Evolutionary conservation across 2,329 filamentous ascomycete genomes (phyloP).

Genomic region (Sphaerulina musiva): DNA sequence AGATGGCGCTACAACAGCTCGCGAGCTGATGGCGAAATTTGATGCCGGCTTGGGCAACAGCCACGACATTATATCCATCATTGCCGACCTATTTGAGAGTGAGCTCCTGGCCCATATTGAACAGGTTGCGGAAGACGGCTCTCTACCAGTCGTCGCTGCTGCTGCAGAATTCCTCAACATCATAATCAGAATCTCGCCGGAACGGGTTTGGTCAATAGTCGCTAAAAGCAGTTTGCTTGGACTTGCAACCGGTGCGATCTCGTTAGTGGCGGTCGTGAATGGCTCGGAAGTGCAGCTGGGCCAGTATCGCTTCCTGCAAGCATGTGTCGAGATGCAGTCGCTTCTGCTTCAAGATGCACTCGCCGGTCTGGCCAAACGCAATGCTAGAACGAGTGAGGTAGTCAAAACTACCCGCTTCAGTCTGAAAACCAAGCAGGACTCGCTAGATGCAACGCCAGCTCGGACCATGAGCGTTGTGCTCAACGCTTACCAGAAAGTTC

Average conservation of each 20-base stretch:
- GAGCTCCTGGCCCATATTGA: slow-evolving; percentile 47
- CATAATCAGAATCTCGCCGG: slow-evolving; percentile 65
- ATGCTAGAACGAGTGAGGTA: slow-evolving; percentile 36
- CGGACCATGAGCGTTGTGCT: slow-evolving; percentile 67
- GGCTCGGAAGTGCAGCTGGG: slow-evolving; percentile 71
- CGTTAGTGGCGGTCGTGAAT: slow-evolving; percentile 72
- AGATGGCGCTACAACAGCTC: slow-evolving; percentile 34
- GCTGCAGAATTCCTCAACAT: slow-evolving; percentile 76
- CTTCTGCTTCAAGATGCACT: slow-evolving; percentile 70
- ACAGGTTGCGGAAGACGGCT: slow-evolving; percentile 55
- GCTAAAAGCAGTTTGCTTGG: slow-evolving; percentile 73
- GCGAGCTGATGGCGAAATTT: slow-evolving; percentile 44
- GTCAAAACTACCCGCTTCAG: slow-evolving; percentile 3
- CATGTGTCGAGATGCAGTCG: slow-evolving; percentile 67
- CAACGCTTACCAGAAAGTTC: slow-evolving; percentile 64
- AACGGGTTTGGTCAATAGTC: slow-evolving; percentile 84
- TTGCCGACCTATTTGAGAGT: slow-evolving; percentile 79
- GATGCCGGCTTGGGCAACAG: slow-evolving; percentile 49
- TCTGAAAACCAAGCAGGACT: slow-evolving; percentile 39
- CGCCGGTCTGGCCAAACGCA: slow-evolving; percentile 60
- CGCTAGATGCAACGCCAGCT: slow-evolving; percentile 69
- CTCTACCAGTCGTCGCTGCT: slow-evolving; percentile 61
- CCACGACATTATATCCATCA: slow-evolving; percentile 68
- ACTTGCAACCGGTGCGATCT: slow-evolving; percentile 66
- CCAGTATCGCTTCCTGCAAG: slow-evolving; percentile 69